A percentile compares a stretch with the other conserved stretches of the same genome.
Conservation (phyloP, 169 alveolate genomes). For the Cryptosporidium xiaoi region DNA sequence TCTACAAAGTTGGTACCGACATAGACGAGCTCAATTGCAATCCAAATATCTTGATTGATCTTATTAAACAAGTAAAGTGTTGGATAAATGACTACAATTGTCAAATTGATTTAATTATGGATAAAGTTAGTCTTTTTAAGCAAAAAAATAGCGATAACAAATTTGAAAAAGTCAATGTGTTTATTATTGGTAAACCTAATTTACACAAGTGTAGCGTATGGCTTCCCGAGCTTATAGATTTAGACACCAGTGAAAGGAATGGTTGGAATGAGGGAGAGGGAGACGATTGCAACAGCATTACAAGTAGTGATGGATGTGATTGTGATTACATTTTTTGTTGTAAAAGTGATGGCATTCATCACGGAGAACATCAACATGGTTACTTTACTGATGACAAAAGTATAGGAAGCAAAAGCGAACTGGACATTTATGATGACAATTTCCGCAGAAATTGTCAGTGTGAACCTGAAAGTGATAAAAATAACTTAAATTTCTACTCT, state of each 20-base stretch:
- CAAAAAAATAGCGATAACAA: background rate
- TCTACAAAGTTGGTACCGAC: conserved; percentile 44
- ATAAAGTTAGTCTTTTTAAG: background rate
- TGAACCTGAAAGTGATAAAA: background rate
- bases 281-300: too few relatives aligned
- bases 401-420: background rate
- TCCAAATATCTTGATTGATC: conserved; percentile 12
- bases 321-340: background rate
- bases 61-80: conserved; percentile 8
- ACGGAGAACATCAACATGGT: background rate
- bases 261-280: too few relatives aligned
- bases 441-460: background rate
- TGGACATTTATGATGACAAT: background rate
- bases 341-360: background rate
- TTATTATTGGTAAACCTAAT: conserved; percentile 43
- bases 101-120: conserved; percentile 12
- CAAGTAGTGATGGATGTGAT: too few relatives aligned
- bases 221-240: conserved; percentile 34
- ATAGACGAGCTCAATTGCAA: conserved; percentile 5
- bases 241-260: background rate
- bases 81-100: conserved; percentile 34
- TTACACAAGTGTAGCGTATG: conserved; percentile 34
- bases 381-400: background rate
- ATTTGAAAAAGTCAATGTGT: background rate
- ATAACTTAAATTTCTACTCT: background rate